Evolutionary conservation across 1,284 basidiomycete genomes (phyloP), one percentile per base, ranked within the genome.

Genomic region (Neolentinus lepideus): DNA sequence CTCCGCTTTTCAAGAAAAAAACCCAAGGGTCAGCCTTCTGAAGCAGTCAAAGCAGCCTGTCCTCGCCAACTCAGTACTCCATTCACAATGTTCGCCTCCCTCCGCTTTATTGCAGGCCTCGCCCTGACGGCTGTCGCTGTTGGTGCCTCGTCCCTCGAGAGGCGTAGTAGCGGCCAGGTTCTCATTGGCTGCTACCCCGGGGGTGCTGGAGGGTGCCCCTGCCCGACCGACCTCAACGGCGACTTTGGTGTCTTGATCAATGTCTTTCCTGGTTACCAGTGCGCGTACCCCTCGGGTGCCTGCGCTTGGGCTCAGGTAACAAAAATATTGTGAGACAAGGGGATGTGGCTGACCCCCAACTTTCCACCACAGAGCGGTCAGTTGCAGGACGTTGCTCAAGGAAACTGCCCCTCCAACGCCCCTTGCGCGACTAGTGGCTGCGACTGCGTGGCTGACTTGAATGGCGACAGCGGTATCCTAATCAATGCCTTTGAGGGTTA

Each of bases 401-500:
- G 38, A 12, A 54, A 54, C 53, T 54, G 53, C 46, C 53, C 53
- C 22, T 27, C 24, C 11, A 16, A 11, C 16, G 53, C 53, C 24
- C 53, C 53, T 12, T 54, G 53, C 29, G 26, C 53, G 3, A 8
- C n/a, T 11, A 9, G 21, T 19, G 59, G 60, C 51, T 63, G 62
- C 57, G 55, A 58, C 31, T 63, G 62, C 57, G 58, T 59, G 16
- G 54, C 35, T 2, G 62, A 63, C 56, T 52, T 56, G 24, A 59
- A 59, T 56, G 57, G 56, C 12, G 61, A 63, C 51, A 38, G n/a
- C 26, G 62, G 62, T 12, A 59, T 63, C 26, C 55, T 62, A 11
- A 63, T 63, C 58, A 63, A 63, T 54, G 54, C 58, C 24, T 61
- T 57, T 54, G 57, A 56, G 22, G 60, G 62, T 11, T 63, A 57